These are phyloP conservation scores for Huntiella moniliformis DNA, from an alignment of 2,329 filamentous ascomycete species.

Conservation along the genomic window DNA sequence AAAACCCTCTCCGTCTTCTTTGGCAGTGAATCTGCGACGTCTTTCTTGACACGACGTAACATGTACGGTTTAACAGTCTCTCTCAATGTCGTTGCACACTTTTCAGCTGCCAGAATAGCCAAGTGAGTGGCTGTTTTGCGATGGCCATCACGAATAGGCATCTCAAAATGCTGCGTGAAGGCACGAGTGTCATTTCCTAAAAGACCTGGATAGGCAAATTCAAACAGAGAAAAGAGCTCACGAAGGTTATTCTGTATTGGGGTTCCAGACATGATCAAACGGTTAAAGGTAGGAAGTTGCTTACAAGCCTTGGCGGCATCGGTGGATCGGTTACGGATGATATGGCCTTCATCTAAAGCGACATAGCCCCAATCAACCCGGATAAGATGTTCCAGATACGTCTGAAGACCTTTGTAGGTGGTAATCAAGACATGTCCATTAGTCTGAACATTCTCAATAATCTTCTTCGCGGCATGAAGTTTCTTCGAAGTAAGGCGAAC, in stretches of 20 bases:
- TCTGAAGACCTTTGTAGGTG: constrained; percentile 89
- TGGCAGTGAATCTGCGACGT: constrained; percentile 82
- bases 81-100: constrained; percentile 84
- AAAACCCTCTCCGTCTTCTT: constrained; percentile 93
- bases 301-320: constrained; percentile 92
- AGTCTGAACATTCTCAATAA: constrained; percentile 63
- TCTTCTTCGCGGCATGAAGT: constrained; percentile 52
- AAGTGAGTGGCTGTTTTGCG: constrained; percentile 91
- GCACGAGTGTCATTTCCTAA: constrained; percentile 71
- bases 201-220: constrained; percentile 94
- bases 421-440: constrained; percentile 89
- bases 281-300: constrained; percentile 72
- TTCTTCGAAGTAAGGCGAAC: constrained; percentile 23
- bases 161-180: constrained; percentile 81
- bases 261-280: constrained; percentile 85
- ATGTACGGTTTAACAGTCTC: constrained; percentile 87
- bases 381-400: constrained; percentile 66
- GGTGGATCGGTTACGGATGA: constrained; percentile 92
- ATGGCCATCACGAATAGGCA: constrained; percentile 80
- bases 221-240: constrained; percentile 92
- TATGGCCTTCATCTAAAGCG: constrained; percentile 90
- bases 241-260: constrained; percentile 95
- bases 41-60: constrained; percentile 76
- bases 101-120: constrained; percentile 84
- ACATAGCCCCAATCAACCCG: constrained; percentile 82